phyloP scores from a whole-genome alignment of 1,284 basidiomycete species.

The Marasmius oreades region DNA sequence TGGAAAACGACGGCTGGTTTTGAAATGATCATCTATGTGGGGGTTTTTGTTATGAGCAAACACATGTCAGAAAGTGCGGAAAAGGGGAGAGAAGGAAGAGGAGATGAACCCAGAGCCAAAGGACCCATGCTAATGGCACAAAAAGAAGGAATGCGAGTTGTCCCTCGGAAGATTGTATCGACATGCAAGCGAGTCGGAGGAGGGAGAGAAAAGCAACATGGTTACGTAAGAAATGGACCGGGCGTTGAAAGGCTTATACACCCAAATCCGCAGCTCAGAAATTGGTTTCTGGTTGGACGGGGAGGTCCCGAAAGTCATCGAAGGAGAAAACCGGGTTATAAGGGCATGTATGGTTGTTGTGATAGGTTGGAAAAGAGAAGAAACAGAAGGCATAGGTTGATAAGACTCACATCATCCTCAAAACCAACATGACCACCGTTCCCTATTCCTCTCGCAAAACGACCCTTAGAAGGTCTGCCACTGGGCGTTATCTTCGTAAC shows the following conservation, averaged over 20 bases:
- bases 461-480: conserved; percentile 31
- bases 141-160: conserved; percentile 58
- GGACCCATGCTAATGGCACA: conserved; percentile 54
- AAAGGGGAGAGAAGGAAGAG: conserved; percentile 13
- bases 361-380: conserved; percentile 9
- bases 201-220: conserved; percentile 35
- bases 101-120: conserved; percentile 61
- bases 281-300: conserved; percentile 10
- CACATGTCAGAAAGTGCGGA: conserved; percentile 8
- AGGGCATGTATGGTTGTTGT: too few relatives aligned
- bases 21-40: conserved; percentile 73
- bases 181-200: conserved; percentile 32
- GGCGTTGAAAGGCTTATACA: conserved; percentile 10
- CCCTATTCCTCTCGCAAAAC: conserved; percentile 48
- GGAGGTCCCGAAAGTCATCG: neutral
- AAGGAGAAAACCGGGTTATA: conserved; percentile 17
- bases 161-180: neutral
- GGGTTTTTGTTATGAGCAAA: conserved; percentile 8
- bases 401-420: conserved; percentile 63
- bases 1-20: conserved; percentile 77
- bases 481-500: conserved; percentile 34
- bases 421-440: conserved; percentile 54
- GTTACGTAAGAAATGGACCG: conserved; percentile 52
- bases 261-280: neutral
- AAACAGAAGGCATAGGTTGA: conserved; percentile 12